Conservation (phyloP, 2,329 filamentous ascomycete genomes). For the Juglanconis sp. region DNA sequence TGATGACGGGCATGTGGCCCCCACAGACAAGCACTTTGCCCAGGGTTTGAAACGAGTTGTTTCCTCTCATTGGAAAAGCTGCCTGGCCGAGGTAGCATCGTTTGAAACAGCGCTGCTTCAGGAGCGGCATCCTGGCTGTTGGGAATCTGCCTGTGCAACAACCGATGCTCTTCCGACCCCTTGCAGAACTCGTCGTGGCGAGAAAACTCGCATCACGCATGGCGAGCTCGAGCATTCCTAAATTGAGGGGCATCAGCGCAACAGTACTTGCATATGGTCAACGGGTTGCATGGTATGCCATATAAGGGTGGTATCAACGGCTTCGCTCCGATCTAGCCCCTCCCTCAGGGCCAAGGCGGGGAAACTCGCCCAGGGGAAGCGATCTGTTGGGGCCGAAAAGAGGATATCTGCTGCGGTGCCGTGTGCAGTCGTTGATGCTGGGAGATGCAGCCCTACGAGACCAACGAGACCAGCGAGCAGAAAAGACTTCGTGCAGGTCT, state of each 20-base stretch:
- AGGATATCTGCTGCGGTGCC: background rate
- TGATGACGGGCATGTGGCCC: background rate
- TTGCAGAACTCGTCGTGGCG: background rate
- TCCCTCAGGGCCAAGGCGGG: no score
- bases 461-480: background rate
- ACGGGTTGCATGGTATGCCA: background rate
- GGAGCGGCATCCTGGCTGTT: no score
- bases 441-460: constrained; percentile 4
- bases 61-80: background rate
- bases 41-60: background rate
- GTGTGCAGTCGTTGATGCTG: background rate
- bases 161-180: background rate
- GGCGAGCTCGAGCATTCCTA: background rate
- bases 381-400: background rate
- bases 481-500: background rate
- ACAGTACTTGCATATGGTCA: background rate
- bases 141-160: background rate
- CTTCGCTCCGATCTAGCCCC: background rate
- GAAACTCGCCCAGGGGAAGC: background rate
- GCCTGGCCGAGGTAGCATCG: background rate
- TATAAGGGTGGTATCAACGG: background rate
- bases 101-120: background rate
- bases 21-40: background rate
- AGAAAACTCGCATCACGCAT: background rate
- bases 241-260: background rate